Conservation (phyloP, 352 stramenopile genomes). For the Blastocystis sp. region DNA sequence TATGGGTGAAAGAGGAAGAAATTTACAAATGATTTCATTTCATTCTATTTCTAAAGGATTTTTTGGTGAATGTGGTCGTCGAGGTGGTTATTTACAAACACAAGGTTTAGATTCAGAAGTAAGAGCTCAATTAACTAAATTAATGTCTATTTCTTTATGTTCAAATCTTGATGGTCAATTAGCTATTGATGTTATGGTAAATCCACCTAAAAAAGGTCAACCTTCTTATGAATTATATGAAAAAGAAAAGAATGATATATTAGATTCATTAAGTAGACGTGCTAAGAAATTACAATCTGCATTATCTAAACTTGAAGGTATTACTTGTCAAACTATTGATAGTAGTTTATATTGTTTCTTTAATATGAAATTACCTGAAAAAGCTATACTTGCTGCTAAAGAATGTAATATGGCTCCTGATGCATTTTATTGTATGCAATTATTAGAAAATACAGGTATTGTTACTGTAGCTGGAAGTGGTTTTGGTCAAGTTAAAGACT, state of each 20-base stretch:
- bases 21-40: constrained; percentile 85
- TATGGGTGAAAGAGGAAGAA: constrained; percentile 55
- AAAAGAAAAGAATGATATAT: constrained; percentile 67
- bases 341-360: constrained; percentile 96
- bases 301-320: constrained; percentile 76
- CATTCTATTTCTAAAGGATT: constrained; percentile 95
- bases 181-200: constrained; percentile 87
- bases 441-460: constrained; percentile 82
- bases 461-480: constrained; percentile 85
- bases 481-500: constrained; percentile 78
- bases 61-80: constrained; percentile 84
- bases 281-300: constrained; percentile 68
- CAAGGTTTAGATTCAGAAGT: constrained; percentile 69
- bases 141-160: constrained; percentile 82
- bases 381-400: constrained; percentile 49
- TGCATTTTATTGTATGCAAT: constrained; percentile 79
- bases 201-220: constrained; percentile 65
- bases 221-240: constrained; percentile 64
- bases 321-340: constrained; percentile 81
- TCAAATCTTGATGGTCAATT: constrained; percentile 84
- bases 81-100: constrained; percentile 84
- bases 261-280: constrained; percentile 70
- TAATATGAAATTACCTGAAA: constrained; percentile 61
- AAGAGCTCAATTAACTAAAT: constrained; percentile 86
- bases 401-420: constrained; percentile 60